Evolutionary conservation across 306 rosid genomes (phyloP).

Genomic region (Albizia julibrissin): DNA sequence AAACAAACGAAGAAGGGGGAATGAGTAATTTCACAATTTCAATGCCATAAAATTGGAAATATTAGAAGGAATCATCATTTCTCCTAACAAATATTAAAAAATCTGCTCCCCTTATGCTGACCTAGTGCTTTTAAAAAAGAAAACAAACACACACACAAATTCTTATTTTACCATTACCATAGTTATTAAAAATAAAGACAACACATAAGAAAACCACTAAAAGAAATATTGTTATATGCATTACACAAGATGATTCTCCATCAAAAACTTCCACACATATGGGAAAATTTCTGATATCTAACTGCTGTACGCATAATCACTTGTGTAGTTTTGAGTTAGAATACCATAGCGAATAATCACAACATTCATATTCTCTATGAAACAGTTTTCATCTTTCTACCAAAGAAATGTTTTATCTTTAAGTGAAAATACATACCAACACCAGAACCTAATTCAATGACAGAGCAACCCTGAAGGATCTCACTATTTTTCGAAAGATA

Average conservation of each 20-base stretch:
- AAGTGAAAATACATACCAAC: constrained; percentile 65
- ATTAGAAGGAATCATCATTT: constrained; percentile 4
- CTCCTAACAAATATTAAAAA: constrained; percentile 19
- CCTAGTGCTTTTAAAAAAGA: not conserved
- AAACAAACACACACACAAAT: not conserved
- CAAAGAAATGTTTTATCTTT: constrained; percentile 15
- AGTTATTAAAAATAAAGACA: not conserved
- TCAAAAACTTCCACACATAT: not conserved
- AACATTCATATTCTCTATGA: not conserved
- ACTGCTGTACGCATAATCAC: not conserved
- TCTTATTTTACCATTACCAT: not conserved
- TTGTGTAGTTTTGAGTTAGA: not conserved
- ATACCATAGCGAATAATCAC: not conserved
- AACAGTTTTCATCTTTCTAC: not conserved
- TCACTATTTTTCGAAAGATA: constrained; percentile 69
- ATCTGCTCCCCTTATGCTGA: not conserved
- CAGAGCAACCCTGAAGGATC: constrained; percentile 63
- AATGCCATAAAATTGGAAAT: not conserved
- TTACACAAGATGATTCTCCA: constrained; percentile 18
- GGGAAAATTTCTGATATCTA: not conserved
- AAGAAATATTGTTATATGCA: not conserved
- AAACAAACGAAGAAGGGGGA: not conserved
- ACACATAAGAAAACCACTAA: not conserved
- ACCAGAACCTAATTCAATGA: constrained; percentile 90
- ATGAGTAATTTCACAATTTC: not conserved